Conservation (phyloP, 805 yeast genomes). For the Saccharomycopsis oosterbeekiorum region DNA sequence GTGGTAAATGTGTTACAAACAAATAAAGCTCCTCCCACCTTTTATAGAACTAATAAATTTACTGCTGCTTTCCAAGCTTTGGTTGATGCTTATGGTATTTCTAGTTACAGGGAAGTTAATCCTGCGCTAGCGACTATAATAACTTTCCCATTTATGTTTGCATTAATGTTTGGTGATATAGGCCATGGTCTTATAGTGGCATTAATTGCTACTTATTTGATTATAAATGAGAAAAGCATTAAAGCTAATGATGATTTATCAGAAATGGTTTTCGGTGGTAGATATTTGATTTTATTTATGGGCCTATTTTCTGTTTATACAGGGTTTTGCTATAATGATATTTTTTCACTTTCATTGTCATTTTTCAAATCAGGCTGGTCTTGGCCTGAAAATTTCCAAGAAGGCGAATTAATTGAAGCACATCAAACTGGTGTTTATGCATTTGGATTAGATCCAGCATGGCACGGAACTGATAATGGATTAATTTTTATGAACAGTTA, state of each 20-base stretch:
- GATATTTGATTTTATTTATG: slow-evolving; percentile 86
- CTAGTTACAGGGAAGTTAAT: slow-evolving; percentile 88
- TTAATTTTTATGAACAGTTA: slow-evolving; percentile 87
- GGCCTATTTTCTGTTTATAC: slow-evolving; percentile 94
- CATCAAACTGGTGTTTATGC: slow-evolving; percentile 53
- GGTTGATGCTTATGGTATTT: slow-evolving; percentile 92
- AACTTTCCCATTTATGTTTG: slow-evolving; percentile 97
- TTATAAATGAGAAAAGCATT: slow-evolving; percentile 63
- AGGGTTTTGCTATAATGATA: slow-evolving; percentile 87
- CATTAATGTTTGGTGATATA: slow-evolving; percentile 97
- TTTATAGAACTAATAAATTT: slow-evolving; percentile 88
- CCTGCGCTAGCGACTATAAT: slow-evolving; percentile 92
- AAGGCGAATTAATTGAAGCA: slow-evolving; percentile 64
- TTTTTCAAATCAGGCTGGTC: slow-evolving; percentile 85
- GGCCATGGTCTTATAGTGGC: slow-evolving; percentile 90
- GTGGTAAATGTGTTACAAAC: slow-evolving; percentile 56
- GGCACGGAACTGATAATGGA: slow-evolving; percentile 97
- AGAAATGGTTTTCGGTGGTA: slow-evolving; percentile 92
- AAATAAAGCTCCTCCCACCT: slow-evolving; percentile 86
- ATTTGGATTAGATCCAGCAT: slow-evolving; percentile 83
- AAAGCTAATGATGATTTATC: slow-evolving; percentile 74
- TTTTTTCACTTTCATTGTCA: slow-evolving; percentile 86
- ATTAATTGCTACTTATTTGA: slow-evolving; percentile 60
- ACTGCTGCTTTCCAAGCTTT: slow-evolving; percentile 88
- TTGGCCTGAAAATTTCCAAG: slow-evolving; percentile 71